Evolutionary conservation across 352 stramenopile genomes (phyloP), one percentile per base, ranked within the genome.

Genomic region (Pythium dissotocum): DNA sequence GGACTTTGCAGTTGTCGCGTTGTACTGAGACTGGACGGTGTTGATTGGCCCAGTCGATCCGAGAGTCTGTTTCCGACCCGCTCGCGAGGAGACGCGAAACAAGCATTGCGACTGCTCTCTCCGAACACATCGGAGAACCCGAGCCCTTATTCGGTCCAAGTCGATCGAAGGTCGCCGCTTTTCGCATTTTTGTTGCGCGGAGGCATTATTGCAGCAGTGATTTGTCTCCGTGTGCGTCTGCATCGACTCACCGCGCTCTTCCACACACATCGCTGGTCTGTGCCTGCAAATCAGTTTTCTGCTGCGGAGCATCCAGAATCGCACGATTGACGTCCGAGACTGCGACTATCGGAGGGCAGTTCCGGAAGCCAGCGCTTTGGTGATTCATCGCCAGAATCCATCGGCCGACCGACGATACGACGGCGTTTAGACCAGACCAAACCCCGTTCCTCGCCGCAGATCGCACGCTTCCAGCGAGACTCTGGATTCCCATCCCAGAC

Each of bases 361-460:
- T 21, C 40, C 16, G 40, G 40, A 49, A 49, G 40, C 13, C 40
- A 49, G 40, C 40, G 18, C 40, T 24, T 53, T 30, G 5, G 46
- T 30, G n/a, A 53, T 28, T 53, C 14, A 10, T 10, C n/a, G 46
- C 46, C 46, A 30, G 46, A 53, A 53, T 32, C 46, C 46, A 53
- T 53, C 46, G 46, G 13, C 46, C 46, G 46, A 53, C 30, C 30
- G 46, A 53, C 46, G 46, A 53, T 24, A 53, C 46, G 46, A 53
- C 46, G 6, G 16, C 18, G 46, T 53, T 30, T 53, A 53, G 46
- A 53, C n/a, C n/a, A 53, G 46, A 53, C 21, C 46, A 8, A 53
- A 21, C 21, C 42, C 42, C n/a, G 46, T 53, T 53, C 46, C 46
- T 28, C 46, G 46, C 46, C 46, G n/a, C 46, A n/a, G 46, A 53